Evolutionary conservation across 1,284 basidiomycete genomes (phyloP).

Genomic region (Sutorius eximius): DNA sequence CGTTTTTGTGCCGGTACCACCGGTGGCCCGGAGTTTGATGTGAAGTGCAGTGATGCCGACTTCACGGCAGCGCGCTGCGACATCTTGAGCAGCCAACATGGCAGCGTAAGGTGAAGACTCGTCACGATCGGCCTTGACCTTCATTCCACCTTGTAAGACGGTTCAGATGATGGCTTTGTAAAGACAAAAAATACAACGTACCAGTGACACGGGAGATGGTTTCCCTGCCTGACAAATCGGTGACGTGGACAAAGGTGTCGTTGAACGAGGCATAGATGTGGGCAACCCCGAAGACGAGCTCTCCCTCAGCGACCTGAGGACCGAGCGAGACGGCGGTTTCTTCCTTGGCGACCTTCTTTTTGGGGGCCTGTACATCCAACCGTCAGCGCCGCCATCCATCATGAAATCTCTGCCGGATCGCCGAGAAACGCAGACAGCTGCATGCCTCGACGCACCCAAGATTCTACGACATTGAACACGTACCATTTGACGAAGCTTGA

Average conservation of each 20-base stretch:
- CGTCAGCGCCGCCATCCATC: conserved; percentile 46
- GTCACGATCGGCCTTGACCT: conserved; percentile 99
- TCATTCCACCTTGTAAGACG: conserved; percentile 82
- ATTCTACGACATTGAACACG: conserved; percentile 10
- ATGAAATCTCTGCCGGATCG: background rate
- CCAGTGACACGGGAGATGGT: conserved; percentile 98
- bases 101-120: conserved; percentile 99
- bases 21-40: conserved; percentile 97
- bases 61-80: conserved; percentile 95
- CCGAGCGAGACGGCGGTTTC: conserved; percentile 85
- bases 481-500: conserved; percentile 32
- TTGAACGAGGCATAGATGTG: conserved; percentile 99
- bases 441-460: background rate
- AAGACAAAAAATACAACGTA: conserved; percentile 36
- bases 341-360: conserved; percentile 80
- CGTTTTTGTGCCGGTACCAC: conserved; percentile 98
- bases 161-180: background rate
- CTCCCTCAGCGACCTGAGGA: conserved; percentile 92
- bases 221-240: conserved; percentile 98
- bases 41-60: conserved; percentile 98
- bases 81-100: conserved; percentile 99
- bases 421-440: background rate
- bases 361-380: conserved; percentile 65
- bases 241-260: conserved; percentile 99
- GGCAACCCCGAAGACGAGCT: conserved; percentile 93